Evolutionary conservation across 805 yeast genomes (phyloP).

Genomic region (Dipodascus albidus): DNA sequence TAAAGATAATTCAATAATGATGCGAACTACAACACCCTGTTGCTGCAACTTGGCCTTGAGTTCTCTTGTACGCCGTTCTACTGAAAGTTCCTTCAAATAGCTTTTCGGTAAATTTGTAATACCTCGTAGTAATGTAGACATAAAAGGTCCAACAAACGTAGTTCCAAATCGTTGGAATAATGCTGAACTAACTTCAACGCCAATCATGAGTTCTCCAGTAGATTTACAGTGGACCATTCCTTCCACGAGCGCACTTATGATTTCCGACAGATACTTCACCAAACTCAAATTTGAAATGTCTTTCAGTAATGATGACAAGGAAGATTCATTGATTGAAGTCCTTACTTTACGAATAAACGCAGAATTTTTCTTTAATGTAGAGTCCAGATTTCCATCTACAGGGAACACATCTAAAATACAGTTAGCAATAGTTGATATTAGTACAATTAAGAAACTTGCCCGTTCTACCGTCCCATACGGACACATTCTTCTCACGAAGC

Average conservation of each 20-base stretch:
- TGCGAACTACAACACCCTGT: conserved; percentile 37
- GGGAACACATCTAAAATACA: conserved; percentile 11
- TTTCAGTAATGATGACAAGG: conserved; percentile 35
- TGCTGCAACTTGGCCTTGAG: conserved; percentile 30
- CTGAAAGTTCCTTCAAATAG: conserved; percentile 12
- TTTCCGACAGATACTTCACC: conserved; percentile 65
- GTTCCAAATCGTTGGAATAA: conserved; percentile 63
- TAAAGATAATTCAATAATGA: conserved; percentile 46
- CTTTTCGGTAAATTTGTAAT: conserved; percentile 15
- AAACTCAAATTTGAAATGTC: conserved; percentile 55
- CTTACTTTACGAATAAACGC: conserved; percentile 65
- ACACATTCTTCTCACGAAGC: conserved; percentile 30
- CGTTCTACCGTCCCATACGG: conserved; percentile 44
- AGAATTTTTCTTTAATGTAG: conserved; percentile 70
- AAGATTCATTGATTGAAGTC: conserved; percentile 43
- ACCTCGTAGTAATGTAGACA: conserved; percentile 26
- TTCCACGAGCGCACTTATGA: conserved; percentile 51
- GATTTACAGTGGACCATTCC: conserved; percentile 43
- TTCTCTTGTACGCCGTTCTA: conserved; percentile 32
- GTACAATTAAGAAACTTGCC: conserved; percentile 18
- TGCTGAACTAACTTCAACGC: conserved; percentile 55
- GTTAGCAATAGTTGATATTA: neutral
- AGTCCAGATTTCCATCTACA: conserved; percentile 30
- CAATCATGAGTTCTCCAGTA: conserved; percentile 47
- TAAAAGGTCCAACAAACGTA: conserved; percentile 40